A percentile compares a stretch with the other conserved stretches of the same genome.
Evolutionary conservation across 768 basidiomycete species (phyloP).

Genomic region (Megacollybia marginata): DNA sequence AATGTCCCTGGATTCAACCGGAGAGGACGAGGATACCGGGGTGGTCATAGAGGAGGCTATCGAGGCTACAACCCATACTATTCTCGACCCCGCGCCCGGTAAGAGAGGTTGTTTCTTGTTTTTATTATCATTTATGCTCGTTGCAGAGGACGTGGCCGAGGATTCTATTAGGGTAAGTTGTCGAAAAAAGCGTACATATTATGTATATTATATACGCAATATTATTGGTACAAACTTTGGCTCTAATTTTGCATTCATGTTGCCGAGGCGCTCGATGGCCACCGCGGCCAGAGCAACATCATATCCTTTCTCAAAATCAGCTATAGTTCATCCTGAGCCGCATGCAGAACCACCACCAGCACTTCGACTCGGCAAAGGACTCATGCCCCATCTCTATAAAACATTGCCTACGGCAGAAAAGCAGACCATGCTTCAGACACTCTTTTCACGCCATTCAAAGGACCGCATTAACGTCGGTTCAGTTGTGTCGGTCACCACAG

Average conservation of each 20-base stretch:
- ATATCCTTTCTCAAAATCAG: conserved; percentile 74
- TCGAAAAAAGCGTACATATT: not conserved
- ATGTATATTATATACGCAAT: not conserved
- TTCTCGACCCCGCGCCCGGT: conserved; percentile 31
- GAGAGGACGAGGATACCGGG: conserved; percentile 57
- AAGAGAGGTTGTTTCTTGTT: not conserved
- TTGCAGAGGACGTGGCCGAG: conserved; percentile 67
- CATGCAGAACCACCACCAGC: conserved; percentile 33
- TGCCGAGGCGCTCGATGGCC: conserved; percentile 24
- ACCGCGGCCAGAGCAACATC: conserved; percentile 24
- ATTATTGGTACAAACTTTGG: not conserved
- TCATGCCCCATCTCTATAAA: conserved; percentile 68
- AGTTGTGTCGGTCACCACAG: conserved; percentile 73
- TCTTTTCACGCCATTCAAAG: conserved; percentile 68
- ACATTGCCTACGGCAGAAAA: conserved; percentile 64
- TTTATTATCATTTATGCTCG: conserved; percentile 3
- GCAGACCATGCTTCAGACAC: conserved; percentile 52
- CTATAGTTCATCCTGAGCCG: conserved; percentile 43
- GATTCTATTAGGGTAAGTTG: conserved; percentile 34
- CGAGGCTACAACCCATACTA: conserved; percentile 46
- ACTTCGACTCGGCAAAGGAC: conserved; percentile 56
- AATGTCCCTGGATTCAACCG: conserved; percentile 91
- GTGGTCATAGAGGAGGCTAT: conserved; percentile 48
- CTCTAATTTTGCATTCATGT: not conserved
- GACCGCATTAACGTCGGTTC: conserved; percentile 73